Evolutionary conservation across 148 eudicot species (phyloP).

Genomic region (Agrostemma githago): DNA sequence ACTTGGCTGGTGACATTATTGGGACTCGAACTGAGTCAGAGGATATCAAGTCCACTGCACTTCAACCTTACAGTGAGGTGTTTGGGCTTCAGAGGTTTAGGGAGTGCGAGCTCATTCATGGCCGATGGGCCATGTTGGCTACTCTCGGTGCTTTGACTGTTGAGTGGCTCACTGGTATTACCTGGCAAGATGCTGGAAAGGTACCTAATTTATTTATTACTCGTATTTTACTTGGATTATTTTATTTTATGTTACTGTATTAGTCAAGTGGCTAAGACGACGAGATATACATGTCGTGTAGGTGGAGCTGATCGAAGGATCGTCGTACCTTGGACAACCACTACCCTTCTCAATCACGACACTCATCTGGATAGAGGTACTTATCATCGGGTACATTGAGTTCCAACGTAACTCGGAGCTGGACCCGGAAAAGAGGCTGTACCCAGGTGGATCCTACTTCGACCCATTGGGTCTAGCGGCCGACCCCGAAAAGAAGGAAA

Average conservation of each 20-base stretch:
- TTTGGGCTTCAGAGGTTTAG: slow-evolving; percentile 95
- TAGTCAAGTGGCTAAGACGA: too few relatives aligned
- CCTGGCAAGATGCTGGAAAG: slow-evolving; percentile 99
- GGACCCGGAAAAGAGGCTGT: slow-evolving; percentile 88
- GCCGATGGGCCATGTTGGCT: slow-evolving; percentile 98
- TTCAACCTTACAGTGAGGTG: slow-evolving; percentile 88
- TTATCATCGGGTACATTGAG: slow-evolving; percentile 90
- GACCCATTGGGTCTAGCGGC: slow-evolving; percentile 82
- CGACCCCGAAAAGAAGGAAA: slow-evolving; percentile 91
- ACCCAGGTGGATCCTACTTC: slow-evolving; percentile 82
- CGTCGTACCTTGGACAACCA: slow-evolving; percentile 93
- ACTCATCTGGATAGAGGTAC: slow-evolving; percentile 83
- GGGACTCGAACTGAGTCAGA: slow-evolving; percentile 67
- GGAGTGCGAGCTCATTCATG: slow-evolving; percentile 93
- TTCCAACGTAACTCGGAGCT: slow-evolving; percentile 90
- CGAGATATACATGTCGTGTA: slow-evolving; percentile 10
- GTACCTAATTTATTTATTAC: slow-evolving; percentile 25
- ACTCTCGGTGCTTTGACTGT: slow-evolving; percentile 88
- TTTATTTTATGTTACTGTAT: too few relatives aligned
- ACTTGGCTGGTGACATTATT: slow-evolving; percentile 61
- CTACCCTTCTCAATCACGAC: slow-evolving; percentile 85
- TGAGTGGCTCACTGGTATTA: slow-evolving; percentile 92
- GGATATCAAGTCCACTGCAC: slow-evolving; percentile 62
- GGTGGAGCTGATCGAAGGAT: slow-evolving; percentile 94
- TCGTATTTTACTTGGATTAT: too few relatives aligned